phyloP scores from a whole-genome alignment of 179 eudicot genomes.

The Actinidia chinensis region DNA sequence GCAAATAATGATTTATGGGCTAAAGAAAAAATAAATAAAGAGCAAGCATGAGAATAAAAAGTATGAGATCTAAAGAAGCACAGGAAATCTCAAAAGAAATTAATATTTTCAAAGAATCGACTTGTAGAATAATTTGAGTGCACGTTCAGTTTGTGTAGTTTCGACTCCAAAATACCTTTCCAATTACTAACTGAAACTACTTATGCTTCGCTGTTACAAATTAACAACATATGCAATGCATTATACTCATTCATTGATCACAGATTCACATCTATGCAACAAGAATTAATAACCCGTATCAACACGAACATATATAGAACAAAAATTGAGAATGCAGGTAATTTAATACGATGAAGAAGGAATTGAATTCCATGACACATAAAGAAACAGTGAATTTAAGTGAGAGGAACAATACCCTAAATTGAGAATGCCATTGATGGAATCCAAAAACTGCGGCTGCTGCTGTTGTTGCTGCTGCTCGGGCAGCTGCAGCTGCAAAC shows the following conservation, averaged over 20 bases:
- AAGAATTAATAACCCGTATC: background rate
- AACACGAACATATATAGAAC: background rate
- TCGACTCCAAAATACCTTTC: background rate
- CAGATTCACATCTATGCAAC: background rate
- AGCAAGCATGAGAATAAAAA: background rate
- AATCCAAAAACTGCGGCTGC: conserved; percentile 44
- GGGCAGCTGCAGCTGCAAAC: conserved; percentile 23
- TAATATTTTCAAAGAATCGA: background rate
- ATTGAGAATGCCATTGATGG: conserved; percentile 41
- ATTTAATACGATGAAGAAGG: background rate
- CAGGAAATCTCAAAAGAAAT: background rate
- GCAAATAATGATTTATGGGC: background rate
- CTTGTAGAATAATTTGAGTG: background rate
- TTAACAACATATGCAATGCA: background rate
- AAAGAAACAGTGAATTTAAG: background rate
- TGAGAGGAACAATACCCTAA: conserved; percentile 35
- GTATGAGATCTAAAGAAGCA: background rate
- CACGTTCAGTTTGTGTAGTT: background rate
- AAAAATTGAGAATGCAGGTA: background rate
- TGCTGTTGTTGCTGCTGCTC: conserved; percentile 29
- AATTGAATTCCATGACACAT: background rate
- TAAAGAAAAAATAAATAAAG: background rate
- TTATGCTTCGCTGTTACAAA: background rate
- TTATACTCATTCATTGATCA: background rate
- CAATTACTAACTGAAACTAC: background rate